These are phyloP conservation scores for Saccharomyces jurei DNA, from an alignment of 805 yeast genomes.

Conservation along the genomic window DNA sequence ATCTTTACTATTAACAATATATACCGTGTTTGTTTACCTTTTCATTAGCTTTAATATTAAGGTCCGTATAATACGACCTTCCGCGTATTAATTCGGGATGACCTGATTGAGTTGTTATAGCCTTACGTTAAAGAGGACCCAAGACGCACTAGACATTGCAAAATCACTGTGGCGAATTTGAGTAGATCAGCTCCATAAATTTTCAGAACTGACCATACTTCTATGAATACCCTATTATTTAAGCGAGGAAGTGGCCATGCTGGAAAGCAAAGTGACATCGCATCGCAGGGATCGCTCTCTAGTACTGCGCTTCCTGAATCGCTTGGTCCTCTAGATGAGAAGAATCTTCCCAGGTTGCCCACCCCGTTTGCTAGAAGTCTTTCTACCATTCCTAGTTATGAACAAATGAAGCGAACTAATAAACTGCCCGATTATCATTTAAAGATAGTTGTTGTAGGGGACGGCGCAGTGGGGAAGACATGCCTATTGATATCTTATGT, in stretches of 20 bases:
- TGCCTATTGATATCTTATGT: constrained; percentile 60
- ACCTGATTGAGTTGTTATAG: neutral
- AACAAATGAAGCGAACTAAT: constrained; percentile 16
- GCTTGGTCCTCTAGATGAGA: neutral
- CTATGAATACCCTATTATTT: neutral
- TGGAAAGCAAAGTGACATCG: neutral
- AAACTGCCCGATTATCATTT: constrained; percentile 32
- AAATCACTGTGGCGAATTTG: no score
- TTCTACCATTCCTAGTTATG: constrained; percentile 24
- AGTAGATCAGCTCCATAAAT: neutral
- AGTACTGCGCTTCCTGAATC: neutral
- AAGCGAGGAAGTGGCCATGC: neutral
- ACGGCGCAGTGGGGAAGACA: constrained; percentile 88
- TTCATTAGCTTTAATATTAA: neutral
- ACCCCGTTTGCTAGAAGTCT: constrained; percentile 20
- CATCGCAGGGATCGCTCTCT: neutral
- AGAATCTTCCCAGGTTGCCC: constrained; percentile 6
- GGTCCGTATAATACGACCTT: neutral
- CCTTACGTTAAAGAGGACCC: neutral
- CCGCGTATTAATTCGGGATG: neutral
- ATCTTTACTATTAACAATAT: neutral
- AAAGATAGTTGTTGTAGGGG: constrained; percentile 79
- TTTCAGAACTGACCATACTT: no score
- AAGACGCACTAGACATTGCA: neutral
- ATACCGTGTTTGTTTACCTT: neutral